phyloP scores from a whole-genome alignment of 2,329 filamentous ascomycete genomes.

The Calonectria pteridis region DNA sequence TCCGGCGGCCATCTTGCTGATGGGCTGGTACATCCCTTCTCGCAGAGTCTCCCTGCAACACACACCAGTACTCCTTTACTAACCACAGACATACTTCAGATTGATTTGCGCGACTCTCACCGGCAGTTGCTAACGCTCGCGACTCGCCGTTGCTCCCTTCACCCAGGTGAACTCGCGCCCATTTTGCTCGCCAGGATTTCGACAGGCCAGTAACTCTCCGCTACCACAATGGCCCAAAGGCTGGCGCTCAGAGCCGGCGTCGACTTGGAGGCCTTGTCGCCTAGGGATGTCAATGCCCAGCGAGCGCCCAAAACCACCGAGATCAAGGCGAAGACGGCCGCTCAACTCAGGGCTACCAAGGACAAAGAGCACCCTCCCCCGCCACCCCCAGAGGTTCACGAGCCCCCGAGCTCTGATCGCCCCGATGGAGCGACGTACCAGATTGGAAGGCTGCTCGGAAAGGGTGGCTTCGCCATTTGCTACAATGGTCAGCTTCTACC shows the following conservation, averaged over 20 bases:
- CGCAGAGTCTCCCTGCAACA: not conserved
- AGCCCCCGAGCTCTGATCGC: slow-evolving; percentile 77
- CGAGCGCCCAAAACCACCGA: slow-evolving; percentile 62
- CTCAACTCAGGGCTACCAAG: slow-evolving; percentile 67
- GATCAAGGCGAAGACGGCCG: slow-evolving; percentile 64
- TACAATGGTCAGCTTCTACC: slow-evolving; percentile 78
- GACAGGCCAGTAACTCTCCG: slow-evolving; percentile 10
- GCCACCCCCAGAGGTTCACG: slow-evolving; percentile 69
- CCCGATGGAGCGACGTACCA: slow-evolving; percentile 79
- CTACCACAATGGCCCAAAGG: slow-evolving; percentile 59
- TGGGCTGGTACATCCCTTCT: not conserved
- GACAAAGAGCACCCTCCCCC: slow-evolving; percentile 77
- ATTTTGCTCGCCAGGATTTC: slow-evolving; percentile 8
- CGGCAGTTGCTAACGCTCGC: slow-evolving; percentile 33
- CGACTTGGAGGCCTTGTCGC: slow-evolving; percentile 74
- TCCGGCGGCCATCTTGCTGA: not conserved
- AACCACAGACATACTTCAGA: slow-evolving; percentile 22
- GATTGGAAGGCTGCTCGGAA: slow-evolving; percentile 80
- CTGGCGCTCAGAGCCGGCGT: slow-evolving; percentile 62
- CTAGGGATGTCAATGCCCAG: slow-evolving; percentile 73
- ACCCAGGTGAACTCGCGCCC: slow-evolving; percentile 12
- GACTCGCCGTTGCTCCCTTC: slow-evolving; percentile 21
- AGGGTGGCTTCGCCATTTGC: slow-evolving; percentile 86
- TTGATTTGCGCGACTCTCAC: slow-evolving; percentile 28
- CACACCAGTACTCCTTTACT: slow-evolving; percentile 13